phyloP scores from a whole-genome alignment of 768 basidiomycete genomes.

The Lactifluus volemus region DNA sequence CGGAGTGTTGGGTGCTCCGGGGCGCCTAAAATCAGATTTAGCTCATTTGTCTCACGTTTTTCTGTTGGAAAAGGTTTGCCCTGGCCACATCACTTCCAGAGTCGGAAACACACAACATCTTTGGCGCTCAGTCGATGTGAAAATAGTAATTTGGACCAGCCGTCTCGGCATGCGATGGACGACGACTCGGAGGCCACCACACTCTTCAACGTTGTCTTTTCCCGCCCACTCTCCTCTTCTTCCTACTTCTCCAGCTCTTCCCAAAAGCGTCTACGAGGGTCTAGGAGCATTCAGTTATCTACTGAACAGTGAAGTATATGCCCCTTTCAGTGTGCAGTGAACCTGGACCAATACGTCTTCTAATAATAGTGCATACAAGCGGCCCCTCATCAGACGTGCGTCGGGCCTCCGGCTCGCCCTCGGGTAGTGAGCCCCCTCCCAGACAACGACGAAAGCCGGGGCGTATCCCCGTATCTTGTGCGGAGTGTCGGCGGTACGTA shows the following conservation, averaged over 20 bases:
- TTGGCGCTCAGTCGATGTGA: background rate
- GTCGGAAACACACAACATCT: background rate
- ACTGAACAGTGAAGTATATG: background rate
- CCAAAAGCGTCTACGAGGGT: background rate
- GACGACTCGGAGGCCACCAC: too few species aligned
- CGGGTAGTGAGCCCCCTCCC: constrained; percentile 7
- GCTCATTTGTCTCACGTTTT: background rate
- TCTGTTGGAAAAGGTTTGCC: too few species aligned
- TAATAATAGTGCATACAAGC: background rate
- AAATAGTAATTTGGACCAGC: background rate
- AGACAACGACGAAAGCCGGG: constrained; percentile 21
- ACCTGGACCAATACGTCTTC: background rate
- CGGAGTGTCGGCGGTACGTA: constrained; percentile 33
- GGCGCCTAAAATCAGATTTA: too few species aligned
- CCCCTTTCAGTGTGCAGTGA: background rate
- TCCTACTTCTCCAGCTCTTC: background rate
- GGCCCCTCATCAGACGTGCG: background rate
- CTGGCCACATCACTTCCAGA: background rate
- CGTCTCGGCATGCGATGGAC: background rate
- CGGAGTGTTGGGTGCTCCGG: too few species aligned
- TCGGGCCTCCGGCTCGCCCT: background rate
- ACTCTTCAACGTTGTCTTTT: background rate
- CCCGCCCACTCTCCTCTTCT: background rate
- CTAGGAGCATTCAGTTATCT: background rate
- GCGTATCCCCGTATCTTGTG: constrained; percentile 25